Conservation (phyloP, 2,329 filamentous ascomycete genomes). For the Botrytis byssoidea region DNA sequence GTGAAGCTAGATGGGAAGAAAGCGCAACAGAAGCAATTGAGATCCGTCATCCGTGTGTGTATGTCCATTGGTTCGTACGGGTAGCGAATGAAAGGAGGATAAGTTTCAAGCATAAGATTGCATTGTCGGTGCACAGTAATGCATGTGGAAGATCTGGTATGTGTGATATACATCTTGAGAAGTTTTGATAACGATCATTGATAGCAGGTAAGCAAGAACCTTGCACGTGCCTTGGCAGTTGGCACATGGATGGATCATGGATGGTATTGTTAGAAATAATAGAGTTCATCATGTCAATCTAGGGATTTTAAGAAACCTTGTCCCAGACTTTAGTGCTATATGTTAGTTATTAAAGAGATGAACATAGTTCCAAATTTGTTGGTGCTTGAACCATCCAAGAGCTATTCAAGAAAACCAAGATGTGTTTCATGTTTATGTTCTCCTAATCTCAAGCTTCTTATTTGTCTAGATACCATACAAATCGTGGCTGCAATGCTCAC, state of each 20-base stretch:
- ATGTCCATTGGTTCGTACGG: not conserved
- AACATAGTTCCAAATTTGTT: not conserved
- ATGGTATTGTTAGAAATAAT: not conserved
- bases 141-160: not conserved
- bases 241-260: not conserved
- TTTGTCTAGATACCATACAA: not conserved
- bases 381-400: not conserved
- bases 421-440: not conserved
- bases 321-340: not conserved
- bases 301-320: not conserved
- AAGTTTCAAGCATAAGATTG: not conserved
- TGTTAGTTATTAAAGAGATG: not conserved
- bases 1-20: not conserved
- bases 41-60: not conserved
- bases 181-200: not conserved
- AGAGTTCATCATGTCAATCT: not conserved
- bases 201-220: not conserved
- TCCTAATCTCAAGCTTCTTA: not conserved
- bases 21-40: not conserved
- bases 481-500: not conserved
- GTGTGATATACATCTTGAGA: not conserved
- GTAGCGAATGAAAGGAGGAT: not conserved
- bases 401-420: not conserved
- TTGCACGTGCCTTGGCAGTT: not conserved
- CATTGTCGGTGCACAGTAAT: conserved; percentile 2